phyloP scores from a whole-genome alignment of 2,329 filamentous ascomycete species.

The Arthroderma sp. region DNA sequence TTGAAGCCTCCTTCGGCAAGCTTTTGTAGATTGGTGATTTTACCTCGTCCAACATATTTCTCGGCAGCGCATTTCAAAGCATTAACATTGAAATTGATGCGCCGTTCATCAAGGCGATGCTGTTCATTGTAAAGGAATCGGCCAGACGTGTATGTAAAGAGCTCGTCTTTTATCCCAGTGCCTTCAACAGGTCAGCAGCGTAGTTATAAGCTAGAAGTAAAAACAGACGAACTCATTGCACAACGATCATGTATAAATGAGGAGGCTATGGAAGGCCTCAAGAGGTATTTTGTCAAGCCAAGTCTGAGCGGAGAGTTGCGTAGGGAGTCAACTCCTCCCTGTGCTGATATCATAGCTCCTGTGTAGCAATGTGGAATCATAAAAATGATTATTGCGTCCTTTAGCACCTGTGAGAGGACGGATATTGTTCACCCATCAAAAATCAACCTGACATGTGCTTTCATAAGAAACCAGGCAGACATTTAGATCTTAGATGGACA shows the following conservation, averaged over 20 bases:
- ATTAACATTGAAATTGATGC: conserved; percentile 7
- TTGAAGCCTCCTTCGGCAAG: conserved; percentile 16
- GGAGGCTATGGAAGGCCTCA: conserved; percentile 5
- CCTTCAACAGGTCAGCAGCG: conserved; percentile 6
- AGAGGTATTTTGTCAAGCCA: conserved; percentile 4
- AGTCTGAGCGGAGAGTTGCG: too few relatives aligned
- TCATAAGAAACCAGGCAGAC: too few relatives aligned
- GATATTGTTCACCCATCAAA: too few relatives aligned
- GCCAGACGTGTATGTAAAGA: conserved; percentile 10
- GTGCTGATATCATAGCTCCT: too few relatives aligned
- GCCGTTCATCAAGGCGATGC: conserved; percentile 6
- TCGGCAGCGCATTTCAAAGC: conserved; percentile 3
- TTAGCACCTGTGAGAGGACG: too few relatives aligned
- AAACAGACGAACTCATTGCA: conserved; percentile 7
- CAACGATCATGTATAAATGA: conserved; percentile 4
- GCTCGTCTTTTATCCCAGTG: conserved; percentile 7
- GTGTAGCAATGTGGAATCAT: too few relatives aligned
- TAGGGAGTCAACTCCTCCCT: too few relatives aligned
- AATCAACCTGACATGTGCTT: too few relatives aligned
- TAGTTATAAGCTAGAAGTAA: conserved; percentile 2
- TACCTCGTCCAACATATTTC: conserved; percentile 1
- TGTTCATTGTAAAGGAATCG: conserved; percentile 10
- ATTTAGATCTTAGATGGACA: too few relatives aligned
- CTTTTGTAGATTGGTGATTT: conserved; percentile 10
- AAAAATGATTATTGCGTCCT: too few relatives aligned